phyloP scores from a whole-genome alignment of 2,329 filamentous ascomycete species.

The Fusarium neocosmosporiellum region DNA sequence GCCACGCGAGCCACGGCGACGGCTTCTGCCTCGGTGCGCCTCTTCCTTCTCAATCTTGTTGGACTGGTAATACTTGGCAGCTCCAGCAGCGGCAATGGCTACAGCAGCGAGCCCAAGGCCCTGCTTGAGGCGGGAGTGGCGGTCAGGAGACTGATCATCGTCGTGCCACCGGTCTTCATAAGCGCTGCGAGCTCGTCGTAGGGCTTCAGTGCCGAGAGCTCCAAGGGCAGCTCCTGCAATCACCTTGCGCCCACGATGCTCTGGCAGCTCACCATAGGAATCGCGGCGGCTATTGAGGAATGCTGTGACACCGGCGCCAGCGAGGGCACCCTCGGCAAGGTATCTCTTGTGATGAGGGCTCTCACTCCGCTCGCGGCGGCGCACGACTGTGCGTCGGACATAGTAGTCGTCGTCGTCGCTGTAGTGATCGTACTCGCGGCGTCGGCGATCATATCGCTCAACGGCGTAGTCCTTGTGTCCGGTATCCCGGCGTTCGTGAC shows the following conservation, averaged over 20 bases:
- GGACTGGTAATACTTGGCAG: constrained; percentile 71
- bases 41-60: constrained; percentile 71
- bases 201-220: constrained; percentile 70
- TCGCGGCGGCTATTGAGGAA: constrained; percentile 66
- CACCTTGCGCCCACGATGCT: constrained; percentile 68
- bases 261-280: constrained; percentile 60
- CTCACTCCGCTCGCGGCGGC: constrained; percentile 62
- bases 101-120: constrained; percentile 72
- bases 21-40: constrained; percentile 65
- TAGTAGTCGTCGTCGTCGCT: constrained; percentile 62
- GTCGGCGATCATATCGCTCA: constrained; percentile 53
- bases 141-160: constrained; percentile 52
- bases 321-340: constrained; percentile 72
- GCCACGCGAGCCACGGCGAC: constrained; percentile 52
- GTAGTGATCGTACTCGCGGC: constrained; percentile 57
- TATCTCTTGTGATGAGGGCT: constrained; percentile 68
- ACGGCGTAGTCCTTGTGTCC: constrained; percentile 50
- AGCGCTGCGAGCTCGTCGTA: constrained; percentile 69
- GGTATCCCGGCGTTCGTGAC: constrained; percentile 57
- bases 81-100: constrained; percentile 72
- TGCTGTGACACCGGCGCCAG: constrained; percentile 71
- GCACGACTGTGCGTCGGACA: constrained; percentile 58
- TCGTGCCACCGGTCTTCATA: constrained; percentile 65
- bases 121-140: constrained; percentile 66
- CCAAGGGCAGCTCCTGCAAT: constrained; percentile 71